Conservation (phyloP, 441 rosid species). For the Jatropha multifida region DNA sequence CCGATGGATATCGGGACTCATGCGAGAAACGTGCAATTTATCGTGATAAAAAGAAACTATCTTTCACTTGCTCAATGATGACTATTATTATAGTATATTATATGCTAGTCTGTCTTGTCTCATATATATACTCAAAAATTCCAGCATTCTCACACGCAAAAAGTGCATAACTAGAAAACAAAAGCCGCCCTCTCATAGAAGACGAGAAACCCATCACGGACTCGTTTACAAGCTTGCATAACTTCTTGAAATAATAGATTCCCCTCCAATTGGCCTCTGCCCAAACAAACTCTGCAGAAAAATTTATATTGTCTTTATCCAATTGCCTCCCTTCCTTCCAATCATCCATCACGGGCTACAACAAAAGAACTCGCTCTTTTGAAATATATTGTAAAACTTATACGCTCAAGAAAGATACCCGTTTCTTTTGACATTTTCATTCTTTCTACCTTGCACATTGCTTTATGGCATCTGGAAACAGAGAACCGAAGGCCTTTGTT, state of each 20-base stretch:
- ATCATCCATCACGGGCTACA: constrained; percentile 49
- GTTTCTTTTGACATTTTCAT: not conserved
- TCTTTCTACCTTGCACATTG: not conserved
- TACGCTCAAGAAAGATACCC: not conserved
- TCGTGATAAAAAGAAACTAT: too few species aligned
- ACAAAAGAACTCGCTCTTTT: constrained; percentile 36
- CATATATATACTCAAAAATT: too few species aligned
- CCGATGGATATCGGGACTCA: too few species aligned
- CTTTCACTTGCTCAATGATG: too few species aligned
- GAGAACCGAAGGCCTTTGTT: constrained; percentile 43
- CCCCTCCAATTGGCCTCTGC: not conserved
- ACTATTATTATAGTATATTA: too few species aligned
- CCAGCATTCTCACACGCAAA: too few species aligned
- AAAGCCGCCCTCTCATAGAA: not conserved
- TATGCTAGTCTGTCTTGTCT: too few species aligned
- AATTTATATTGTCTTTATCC: not conserved
- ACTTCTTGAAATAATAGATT: not conserved
- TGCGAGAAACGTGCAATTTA: too few species aligned
- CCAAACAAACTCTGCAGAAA: not conserved
- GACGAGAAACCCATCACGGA: constrained; percentile 15
- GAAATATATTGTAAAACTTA: not conserved
- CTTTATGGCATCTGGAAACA: constrained; percentile 40
- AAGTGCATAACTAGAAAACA: not conserved
- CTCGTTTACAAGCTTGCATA: not conserved
- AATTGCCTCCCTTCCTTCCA: not conserved